Evolutionary conservation across 352 stramenopile genomes (phyloP).

Genomic region (Phytophthora tubulina): DNA sequence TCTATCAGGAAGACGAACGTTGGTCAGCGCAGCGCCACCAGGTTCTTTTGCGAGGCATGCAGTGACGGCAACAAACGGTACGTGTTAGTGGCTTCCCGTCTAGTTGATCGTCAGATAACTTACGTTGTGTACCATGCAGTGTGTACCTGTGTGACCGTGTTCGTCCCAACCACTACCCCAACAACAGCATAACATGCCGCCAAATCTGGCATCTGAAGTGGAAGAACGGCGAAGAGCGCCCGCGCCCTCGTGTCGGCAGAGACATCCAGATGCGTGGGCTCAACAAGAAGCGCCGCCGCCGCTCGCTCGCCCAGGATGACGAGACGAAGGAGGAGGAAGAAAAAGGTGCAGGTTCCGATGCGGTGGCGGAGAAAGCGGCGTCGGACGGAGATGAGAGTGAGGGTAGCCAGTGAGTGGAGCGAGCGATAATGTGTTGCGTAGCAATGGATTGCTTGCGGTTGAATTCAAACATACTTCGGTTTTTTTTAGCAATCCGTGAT

Average conservation of each 20-base stretch:
- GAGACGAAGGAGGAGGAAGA: background rate
- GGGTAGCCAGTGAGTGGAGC: background rate
- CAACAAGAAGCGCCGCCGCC: conserved; percentile 16
- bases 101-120: background rate
- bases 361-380: background rate
- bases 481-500: no score
- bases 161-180: background rate
- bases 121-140: background rate
- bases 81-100: background rate
- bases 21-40: background rate
- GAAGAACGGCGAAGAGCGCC: conserved; percentile 8
- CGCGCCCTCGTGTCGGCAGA: background rate
- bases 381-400: background rate
- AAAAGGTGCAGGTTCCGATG: background rate
- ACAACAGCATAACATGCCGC: conserved; percentile 27
- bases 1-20: background rate
- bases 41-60: conserved; percentile 1
- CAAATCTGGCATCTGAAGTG: conserved; percentile 17
- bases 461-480: no score
- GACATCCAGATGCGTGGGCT: conserved; percentile 23
- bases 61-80: conserved; percentile 5
- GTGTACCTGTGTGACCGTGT: conserved; percentile 10
- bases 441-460: no score
- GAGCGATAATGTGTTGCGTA: no score
- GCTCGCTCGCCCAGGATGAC: background rate